These are phyloP conservation scores for Salix suchowensis DNA, from an alignment of 345 rosid genomes.

Conservation along the genomic window DNA sequence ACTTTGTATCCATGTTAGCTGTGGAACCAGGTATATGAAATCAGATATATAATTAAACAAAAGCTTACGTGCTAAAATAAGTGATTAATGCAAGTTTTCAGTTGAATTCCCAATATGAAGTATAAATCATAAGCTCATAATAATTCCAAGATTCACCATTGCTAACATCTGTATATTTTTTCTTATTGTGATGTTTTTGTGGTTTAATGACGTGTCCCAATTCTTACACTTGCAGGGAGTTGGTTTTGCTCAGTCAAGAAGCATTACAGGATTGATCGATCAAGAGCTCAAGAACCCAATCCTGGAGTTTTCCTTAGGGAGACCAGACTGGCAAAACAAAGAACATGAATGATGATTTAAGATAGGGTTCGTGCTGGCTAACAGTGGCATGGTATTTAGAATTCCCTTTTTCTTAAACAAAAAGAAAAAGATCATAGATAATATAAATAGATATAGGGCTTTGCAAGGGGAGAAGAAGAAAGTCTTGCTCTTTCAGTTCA, in stretches of 20 bases:
- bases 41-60: background rate
- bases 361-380: background rate
- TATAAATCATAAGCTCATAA: no score
- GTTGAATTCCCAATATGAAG: no score
- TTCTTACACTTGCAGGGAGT: conserved; percentile 25
- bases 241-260: conserved; percentile 17
- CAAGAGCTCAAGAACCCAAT: conserved; percentile 22
- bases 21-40: background rate
- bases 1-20: background rate
- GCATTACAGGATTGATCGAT: background rate
- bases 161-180: no score
- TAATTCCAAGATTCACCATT: no score
- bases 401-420: background rate
- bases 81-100: background rate
- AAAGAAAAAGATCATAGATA: background rate
- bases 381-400: background rate
- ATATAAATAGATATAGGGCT: background rate
- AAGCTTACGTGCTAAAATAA: background rate
- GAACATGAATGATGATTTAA: conserved; percentile 19
- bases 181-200: no score
- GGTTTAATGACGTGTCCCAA: background rate
- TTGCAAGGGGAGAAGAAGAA: background rate
- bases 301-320: conserved; percentile 49
- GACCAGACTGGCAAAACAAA: conserved; percentile 27
- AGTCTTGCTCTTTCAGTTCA: background rate